Percentiles rank a stretch among this genome's conserved stretches.
phyloP scores from a whole-genome alignment of 2,329 filamentous ascomycete species.

The Colletotrichum ledebouriae region DNA sequence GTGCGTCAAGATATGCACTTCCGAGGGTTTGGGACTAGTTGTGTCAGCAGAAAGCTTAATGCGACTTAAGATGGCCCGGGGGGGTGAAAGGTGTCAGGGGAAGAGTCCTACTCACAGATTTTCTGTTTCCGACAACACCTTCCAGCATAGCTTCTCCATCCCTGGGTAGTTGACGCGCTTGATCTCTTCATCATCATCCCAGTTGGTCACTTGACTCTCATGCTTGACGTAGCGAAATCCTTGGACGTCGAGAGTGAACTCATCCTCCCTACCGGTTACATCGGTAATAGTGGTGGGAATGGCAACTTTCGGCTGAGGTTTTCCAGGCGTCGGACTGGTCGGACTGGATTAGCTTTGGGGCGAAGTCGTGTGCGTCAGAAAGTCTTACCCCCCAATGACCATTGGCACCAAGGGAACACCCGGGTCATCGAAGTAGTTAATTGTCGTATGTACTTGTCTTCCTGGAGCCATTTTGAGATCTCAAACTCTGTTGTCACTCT shows the following conservation, averaged over 20 bases:
- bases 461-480: constrained; percentile 15
- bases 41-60: neutral
- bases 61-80: neutral
- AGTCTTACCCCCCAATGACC: constrained; percentile 37
- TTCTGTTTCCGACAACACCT: constrained; percentile 34
- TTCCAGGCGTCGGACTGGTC: constrained; percentile 30
- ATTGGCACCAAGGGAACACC: constrained; percentile 39
- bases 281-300: constrained; percentile 67
- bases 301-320: constrained; percentile 66
- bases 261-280: constrained; percentile 73
- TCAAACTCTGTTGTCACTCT: neutral
- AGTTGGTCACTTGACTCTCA: constrained; percentile 64
- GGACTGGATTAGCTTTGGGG: neutral
- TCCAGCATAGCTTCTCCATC: constrained; percentile 41
- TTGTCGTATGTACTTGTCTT: constrained; percentile 33
- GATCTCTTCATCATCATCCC: constrained; percentile 65
- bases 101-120: constrained; percentile 20
- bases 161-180: constrained; percentile 55
- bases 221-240: constrained; percentile 69
- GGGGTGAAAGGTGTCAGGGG: neutral
- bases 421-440: constrained; percentile 40
- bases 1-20: constrained; percentile 37
- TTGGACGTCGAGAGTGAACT: constrained; percentile 68
- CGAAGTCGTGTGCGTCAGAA: neutral
- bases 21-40: constrained; percentile 30